Evolutionary conservation across 1,139 yeast genomes (phyloP).

Genomic region (Lodderomyces oxycetoniae): DNA sequence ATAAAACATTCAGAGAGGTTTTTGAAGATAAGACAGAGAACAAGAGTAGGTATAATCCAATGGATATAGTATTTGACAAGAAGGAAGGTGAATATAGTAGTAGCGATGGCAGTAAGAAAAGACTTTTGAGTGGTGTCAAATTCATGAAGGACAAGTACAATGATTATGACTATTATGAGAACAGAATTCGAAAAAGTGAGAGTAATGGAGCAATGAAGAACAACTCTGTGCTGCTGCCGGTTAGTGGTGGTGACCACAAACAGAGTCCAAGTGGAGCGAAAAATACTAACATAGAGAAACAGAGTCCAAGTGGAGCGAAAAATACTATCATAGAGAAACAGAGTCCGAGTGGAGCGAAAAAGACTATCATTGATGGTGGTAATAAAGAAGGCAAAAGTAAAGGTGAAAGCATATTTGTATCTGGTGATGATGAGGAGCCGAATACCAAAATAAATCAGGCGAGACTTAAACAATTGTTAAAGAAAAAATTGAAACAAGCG

Average conservation of each 20-base stretch:
- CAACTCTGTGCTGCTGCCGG: constrained; percentile 12
- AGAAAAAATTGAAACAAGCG: constrained; percentile 23
- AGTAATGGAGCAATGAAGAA: constrained; percentile 5
- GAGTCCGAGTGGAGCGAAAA: constrained; percentile 7
- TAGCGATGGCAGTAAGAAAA: constrained; percentile 16
- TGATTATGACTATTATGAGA: constrained; percentile 35
- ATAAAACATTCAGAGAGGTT: constrained; percentile 39
- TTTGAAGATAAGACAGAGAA: constrained; percentile 32
- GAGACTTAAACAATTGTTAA: constrained; percentile 24
- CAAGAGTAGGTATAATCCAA: constrained; percentile 35
- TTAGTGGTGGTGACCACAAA: constrained; percentile 19
- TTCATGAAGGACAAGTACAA: constrained; percentile 32
- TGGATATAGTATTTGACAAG: constrained; percentile 40
- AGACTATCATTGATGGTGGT: constrained; percentile 16
- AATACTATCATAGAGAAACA: constrained; percentile 1
- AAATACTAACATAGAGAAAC: not conserved
- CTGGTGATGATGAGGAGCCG: no score
- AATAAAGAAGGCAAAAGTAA: constrained; percentile 17
- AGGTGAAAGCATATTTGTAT: no score
- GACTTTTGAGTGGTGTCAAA: constrained; percentile 23
- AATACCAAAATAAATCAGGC: constrained; percentile 23
- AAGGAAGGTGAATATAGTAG: constrained; percentile 28
- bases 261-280: constrained; percentile 11
- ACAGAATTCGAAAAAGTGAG: constrained; percentile 13
- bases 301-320: constrained; percentile 6